A percentile compares a stretch with the other conserved stretches of the same genome.
phyloP scores from a whole-genome alignment of 306 rosid genomes.

The Vigna mungo region DNA sequence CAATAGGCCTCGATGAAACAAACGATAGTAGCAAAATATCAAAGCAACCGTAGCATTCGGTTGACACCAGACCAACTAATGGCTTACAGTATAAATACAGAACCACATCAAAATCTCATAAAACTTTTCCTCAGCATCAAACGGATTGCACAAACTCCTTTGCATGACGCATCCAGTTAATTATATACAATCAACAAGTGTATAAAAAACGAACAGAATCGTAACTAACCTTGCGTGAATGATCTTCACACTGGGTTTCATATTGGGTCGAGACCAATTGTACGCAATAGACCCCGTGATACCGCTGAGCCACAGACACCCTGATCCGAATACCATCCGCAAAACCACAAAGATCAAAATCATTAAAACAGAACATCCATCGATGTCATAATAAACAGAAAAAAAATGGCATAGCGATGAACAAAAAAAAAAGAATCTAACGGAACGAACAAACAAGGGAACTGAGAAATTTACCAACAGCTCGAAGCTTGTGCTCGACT shows the following conservation, averaged over 20 bases:
- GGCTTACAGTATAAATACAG: conserved; percentile 1
- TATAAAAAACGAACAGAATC: not conserved
- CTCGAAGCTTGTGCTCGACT: conserved; percentile 85
- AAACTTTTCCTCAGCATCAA: not conserved
- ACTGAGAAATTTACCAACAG: conserved; percentile 71
- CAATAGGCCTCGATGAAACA: conserved; percentile 7
- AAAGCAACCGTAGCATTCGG: not conserved
- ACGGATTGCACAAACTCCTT: not conserved
- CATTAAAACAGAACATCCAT: not conserved
- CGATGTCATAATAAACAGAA: not conserved
- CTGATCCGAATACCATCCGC: conserved; percentile 49
- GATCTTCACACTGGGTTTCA: conserved; percentile 93
- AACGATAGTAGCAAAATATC: too few species aligned
- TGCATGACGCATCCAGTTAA: conserved; percentile 12
- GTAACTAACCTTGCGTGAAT: conserved; percentile 82
- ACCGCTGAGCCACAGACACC: conserved; percentile 89
- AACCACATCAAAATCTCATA: not conserved
- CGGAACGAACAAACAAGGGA: not conserved
- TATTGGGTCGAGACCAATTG: conserved; percentile 94
- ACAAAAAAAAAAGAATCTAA: not conserved
- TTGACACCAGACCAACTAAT: not conserved
- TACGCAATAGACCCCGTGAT: conserved; percentile 87
- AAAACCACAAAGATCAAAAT: conserved; percentile 8
- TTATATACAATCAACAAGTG: not conserved
- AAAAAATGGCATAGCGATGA: not conserved